Percentiles rank a stretch among this genome's conserved stretches.
phyloP scores from a whole-genome alignment of 1,284 basidiomycete species.

The Xerocomus nothofagi region DNA sequence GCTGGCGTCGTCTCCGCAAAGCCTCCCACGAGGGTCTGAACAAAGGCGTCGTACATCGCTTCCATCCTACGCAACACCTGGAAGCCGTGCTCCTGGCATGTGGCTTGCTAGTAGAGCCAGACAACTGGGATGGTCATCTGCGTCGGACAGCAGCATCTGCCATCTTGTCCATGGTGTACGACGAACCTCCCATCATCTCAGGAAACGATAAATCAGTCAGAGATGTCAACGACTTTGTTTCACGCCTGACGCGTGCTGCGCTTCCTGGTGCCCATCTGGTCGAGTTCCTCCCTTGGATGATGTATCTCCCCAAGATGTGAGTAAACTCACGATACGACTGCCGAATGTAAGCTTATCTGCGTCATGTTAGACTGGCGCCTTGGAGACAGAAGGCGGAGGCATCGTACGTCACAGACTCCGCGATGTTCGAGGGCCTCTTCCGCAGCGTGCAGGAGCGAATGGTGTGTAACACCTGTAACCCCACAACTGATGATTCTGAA shows the following conservation, averaged over 20 bases:
- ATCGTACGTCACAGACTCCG: constrained; percentile 2
- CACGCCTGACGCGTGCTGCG: constrained; percentile 4
- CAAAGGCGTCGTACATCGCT: constrained; percentile 4
- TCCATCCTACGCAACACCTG: constrained; percentile 10
- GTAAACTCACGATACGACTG: not conserved
- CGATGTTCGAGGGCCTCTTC: constrained; percentile 7
- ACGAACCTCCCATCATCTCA: constrained; percentile 5
- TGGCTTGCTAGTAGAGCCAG: constrained; percentile 9
- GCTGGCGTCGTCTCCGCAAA: constrained; percentile 10
- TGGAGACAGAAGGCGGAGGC: constrained; percentile 9
- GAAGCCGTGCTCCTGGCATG: constrained; percentile 12
- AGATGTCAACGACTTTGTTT: constrained; percentile 3
- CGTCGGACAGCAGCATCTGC: constrained; percentile 3
- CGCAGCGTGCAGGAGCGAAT: constrained; percentile 4
- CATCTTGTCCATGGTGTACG: constrained; percentile 12
- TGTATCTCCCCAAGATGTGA: constrained; percentile 8
- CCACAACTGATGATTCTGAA: not conserved
- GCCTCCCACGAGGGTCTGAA: constrained; percentile 9
- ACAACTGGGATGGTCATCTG: constrained; percentile 16
- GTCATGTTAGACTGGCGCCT: constrained; percentile 4
- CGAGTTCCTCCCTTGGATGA: constrained; percentile 15
- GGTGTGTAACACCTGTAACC: not conserved
- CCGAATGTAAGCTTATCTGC: not conserved
- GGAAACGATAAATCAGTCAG: constrained; percentile 1
- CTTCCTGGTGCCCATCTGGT: constrained; percentile 11